These are phyloP conservation scores for Epithemia pelagica DNA, from an alignment of 108 stramenopile genomes.

Conservation along the genomic window DNA sequence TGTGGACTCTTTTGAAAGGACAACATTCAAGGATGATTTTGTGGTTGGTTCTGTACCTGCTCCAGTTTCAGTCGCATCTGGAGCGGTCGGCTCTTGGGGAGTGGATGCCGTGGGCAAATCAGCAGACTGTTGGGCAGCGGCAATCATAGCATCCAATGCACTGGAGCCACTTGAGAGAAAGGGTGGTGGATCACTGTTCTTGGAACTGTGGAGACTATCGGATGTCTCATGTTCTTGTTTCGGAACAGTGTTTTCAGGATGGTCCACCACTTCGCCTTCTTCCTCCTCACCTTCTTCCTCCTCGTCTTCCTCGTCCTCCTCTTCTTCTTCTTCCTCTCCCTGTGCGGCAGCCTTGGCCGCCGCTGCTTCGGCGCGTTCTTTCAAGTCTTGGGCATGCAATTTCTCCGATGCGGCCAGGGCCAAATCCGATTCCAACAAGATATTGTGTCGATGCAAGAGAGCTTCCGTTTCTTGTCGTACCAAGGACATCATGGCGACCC, in stretches of 20 bases:
- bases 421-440: constrained; percentile 60
- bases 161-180: neutral
- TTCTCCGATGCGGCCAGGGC: constrained; percentile 26
- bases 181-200: neutral
- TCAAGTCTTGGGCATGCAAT: neutral
- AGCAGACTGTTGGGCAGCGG: neutral
- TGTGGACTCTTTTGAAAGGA: too few relatives aligned
- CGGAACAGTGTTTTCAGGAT: neutral
- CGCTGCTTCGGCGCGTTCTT: constrained; percentile 1
- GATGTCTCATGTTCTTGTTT: neutral
- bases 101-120: neutral
- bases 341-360: neutral
- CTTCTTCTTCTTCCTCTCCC: neutral
- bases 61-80: neutral
- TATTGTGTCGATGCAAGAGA: constrained; percentile 70
- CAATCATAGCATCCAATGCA: neutral
- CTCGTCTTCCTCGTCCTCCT: neutral
- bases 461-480: constrained; percentile 86
- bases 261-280: constrained; percentile 2
- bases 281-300: constrained; percentile 4
- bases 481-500: constrained; percentile 75
- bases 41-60: neutral
- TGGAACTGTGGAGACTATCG: neutral
- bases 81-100: too few relatives aligned
- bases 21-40: too few relatives aligned